Percentiles rank a stretch among this genome's conserved stretches.
These are phyloP conservation scores for Oryza longistaminata DNA, from an alignment of 176 grass and related monocot species.

Conservation along the genomic window DNA sequence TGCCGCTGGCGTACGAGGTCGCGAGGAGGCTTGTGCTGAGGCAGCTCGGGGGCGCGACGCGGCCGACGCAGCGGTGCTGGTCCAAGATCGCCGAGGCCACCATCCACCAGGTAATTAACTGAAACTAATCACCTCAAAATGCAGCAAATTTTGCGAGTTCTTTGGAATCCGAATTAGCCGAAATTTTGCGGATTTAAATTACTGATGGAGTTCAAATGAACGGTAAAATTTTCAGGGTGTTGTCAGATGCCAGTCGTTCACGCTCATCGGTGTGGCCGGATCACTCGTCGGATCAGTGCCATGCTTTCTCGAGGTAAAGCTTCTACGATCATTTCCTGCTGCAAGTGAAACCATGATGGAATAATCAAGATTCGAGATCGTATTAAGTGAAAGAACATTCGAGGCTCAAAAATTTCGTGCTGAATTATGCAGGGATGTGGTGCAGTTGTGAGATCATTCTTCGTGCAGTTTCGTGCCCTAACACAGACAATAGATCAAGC, in stretches of 20 bases:
- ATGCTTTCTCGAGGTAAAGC: constrained; percentile 74
- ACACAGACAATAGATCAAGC: constrained; percentile 41
- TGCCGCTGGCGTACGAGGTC: constrained; percentile 51
- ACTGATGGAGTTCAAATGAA: not conserved
- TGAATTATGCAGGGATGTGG: constrained; percentile 60
- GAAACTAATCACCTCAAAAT: not conserved
- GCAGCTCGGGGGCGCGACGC: not conserved
- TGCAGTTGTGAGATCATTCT: constrained; percentile 56
- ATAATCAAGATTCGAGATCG: not conserved
- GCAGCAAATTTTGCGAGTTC: not conserved
- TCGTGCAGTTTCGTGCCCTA: constrained; percentile 49
- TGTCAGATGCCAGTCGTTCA: constrained; percentile 61
- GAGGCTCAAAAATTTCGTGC: not conserved
- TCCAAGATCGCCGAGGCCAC: constrained; percentile 42
- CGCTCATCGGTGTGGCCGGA: constrained; percentile 74
- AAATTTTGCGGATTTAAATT: not conserved
- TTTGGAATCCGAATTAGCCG: not conserved
- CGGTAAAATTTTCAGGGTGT: constrained; percentile 42
- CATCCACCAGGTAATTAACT: constrained; percentile 54
- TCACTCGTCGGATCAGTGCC: constrained; percentile 79
- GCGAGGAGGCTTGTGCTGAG: constrained; percentile 34
- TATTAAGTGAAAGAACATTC: not conserved
- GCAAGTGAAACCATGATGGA: not conserved
- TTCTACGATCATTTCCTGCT: not conserved
- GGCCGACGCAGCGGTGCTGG: constrained; percentile 15